Percentiles rank a stretch among this genome's conserved stretches.
phyloP scores from a whole-genome alignment of 2,329 filamentous ascomycete genomes.

The Sporothrix schenckii region DNA sequence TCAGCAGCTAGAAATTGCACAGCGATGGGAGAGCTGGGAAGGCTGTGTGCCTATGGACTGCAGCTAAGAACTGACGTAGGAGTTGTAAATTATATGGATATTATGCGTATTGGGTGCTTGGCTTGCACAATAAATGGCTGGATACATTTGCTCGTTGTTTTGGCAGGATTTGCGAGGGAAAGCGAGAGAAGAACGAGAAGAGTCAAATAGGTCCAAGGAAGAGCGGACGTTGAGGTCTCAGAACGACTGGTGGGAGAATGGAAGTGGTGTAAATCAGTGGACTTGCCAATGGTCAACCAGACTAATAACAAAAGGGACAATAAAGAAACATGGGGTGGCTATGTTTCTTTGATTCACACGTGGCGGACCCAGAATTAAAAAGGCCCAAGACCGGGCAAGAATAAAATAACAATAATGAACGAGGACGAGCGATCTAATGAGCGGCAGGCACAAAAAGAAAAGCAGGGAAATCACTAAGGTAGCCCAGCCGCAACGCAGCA shows the following conservation, averaged over 20 bases:
- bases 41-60: too few species aligned
- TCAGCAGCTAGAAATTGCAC: too few species aligned
- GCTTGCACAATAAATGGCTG: neutral
- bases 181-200: neutral
- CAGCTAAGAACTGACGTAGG: too few species aligned
- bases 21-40: too few species aligned
- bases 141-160: neutral
- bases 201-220: neutral
- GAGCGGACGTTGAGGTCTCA: constrained; percentile 24
- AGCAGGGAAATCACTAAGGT: neutral
- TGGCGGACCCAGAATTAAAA: constrained; percentile 9
- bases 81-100: too few species aligned
- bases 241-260: constrained; percentile 17
- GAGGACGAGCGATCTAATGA: too few species aligned
- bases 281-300: neutral
- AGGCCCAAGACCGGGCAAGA: too few species aligned
- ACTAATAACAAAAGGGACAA: neutral
- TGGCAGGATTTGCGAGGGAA: neutral
- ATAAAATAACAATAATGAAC: too few species aligned
- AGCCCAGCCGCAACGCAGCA: too few species aligned
- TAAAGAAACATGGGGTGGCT: neutral
- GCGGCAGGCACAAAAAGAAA: too few species aligned
- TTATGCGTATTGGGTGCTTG: too few species aligned
- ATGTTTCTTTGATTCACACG: neutral
- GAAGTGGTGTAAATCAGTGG: neutral